These are phyloP conservation scores for Lactuca sativa DNA, from an alignment of 129 eudicot species.

Conservation along the genomic window DNA sequence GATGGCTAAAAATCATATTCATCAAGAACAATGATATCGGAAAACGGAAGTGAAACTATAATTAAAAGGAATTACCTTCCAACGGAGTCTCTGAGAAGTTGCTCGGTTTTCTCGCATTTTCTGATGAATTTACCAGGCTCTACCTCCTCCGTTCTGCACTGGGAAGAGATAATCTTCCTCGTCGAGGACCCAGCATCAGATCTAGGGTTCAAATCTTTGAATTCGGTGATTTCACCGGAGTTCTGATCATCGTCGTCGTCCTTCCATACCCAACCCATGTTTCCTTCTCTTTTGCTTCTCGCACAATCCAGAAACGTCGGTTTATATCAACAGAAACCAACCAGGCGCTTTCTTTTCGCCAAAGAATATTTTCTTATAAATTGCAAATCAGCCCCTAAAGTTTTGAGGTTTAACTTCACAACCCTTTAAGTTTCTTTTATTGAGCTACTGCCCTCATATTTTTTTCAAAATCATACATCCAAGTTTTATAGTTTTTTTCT, in stretches of 20 bases:
- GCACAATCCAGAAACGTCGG: slow-evolving; percentile 39
- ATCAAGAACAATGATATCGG: neutral
- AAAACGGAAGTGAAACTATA: neutral
- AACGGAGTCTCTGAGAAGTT: slow-evolving; percentile 61
- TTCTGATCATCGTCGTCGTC: slow-evolving; percentile 35
- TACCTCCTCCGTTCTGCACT: slow-evolving; percentile 86
- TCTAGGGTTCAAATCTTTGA: slow-evolving; percentile 20
- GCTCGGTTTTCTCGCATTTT: slow-evolving; percentile 81
- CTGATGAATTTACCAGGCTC: slow-evolving; percentile 86
- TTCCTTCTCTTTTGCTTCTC: slow-evolving; percentile 20
- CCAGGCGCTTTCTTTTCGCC: slow-evolving; percentile 8
- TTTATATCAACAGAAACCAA: neutral
- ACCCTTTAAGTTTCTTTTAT: neutral
- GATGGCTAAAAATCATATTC: slow-evolving; percentile 5
- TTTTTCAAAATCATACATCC: too few relatives aligned
- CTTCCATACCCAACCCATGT: slow-evolving; percentile 67
- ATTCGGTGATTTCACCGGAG: slow-evolving; percentile 19
- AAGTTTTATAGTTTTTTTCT: too few relatives aligned
- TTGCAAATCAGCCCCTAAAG: neutral
- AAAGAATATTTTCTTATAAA: neutral
- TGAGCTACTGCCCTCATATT: neutral
- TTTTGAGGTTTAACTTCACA: slow-evolving; percentile 2
- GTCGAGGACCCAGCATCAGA: slow-evolving; percentile 51
- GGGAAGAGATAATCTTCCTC: slow-evolving; percentile 57
- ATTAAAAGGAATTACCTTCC: slow-evolving; percentile 51